phyloP scores from a whole-genome alignment of 306 rosid species.

The Lotus japonicus region DNA sequence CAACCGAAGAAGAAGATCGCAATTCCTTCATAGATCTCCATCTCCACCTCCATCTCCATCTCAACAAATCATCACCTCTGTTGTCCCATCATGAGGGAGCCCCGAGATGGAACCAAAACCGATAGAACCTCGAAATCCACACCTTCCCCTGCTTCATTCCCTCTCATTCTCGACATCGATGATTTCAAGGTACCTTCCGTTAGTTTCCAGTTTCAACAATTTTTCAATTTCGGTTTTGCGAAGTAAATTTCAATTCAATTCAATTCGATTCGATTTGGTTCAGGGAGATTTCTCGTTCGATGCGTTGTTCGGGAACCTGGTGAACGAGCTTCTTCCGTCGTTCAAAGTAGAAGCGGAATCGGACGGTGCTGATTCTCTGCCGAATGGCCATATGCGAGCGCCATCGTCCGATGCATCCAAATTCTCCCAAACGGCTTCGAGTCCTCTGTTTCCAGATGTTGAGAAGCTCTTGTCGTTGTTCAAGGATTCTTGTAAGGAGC shows the following conservation, averaged over 20 bases:
- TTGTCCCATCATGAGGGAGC: constrained; percentile 59
- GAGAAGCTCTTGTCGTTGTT: constrained; percentile 77
- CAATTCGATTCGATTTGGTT: neutral
- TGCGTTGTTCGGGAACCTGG: constrained; percentile 86
- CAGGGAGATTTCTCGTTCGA: constrained; percentile 98
- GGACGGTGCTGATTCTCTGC: constrained; percentile 52
- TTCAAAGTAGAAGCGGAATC: constrained; percentile 66
- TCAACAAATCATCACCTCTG: neutral
- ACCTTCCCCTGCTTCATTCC: constrained; percentile 51
- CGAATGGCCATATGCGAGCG: constrained; percentile 58
- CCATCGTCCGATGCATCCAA: constrained; percentile 45
- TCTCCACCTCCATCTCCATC: neutral
- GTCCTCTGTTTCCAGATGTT: constrained; percentile 84
- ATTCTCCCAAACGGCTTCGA: constrained; percentile 40
- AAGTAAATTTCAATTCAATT: too few relatives aligned
- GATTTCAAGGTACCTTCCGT: constrained; percentile 69
- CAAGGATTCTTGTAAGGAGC: constrained; percentile 87
- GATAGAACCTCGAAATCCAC: constrained; percentile 34
- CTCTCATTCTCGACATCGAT: constrained; percentile 81
- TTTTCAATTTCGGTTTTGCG: neutral
- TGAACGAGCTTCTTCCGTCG: constrained; percentile 81
- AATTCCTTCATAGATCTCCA: constrained; percentile 11
- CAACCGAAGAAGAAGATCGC: constrained; percentile 15
- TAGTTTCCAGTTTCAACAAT: neutral
- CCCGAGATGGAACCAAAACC: constrained; percentile 40